Conservation (phyloP, 2,329 filamentous ascomycete genomes). For the Didymella pomorum region DNA sequence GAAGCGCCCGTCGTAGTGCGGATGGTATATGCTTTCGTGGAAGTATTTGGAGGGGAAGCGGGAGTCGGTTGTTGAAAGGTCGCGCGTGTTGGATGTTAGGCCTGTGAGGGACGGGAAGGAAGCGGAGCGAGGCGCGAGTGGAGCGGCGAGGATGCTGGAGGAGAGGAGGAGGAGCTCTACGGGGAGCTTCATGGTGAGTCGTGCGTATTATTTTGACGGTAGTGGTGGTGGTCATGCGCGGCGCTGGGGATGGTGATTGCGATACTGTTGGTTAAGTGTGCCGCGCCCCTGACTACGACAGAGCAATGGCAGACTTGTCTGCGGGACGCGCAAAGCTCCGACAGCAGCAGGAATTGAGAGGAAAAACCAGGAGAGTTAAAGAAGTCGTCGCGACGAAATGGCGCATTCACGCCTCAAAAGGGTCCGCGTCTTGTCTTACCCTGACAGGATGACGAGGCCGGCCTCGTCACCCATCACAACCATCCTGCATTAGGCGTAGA, state of each 20-base stretch:
- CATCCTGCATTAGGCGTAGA: constrained; percentile 1
- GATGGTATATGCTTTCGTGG: constrained; percentile 56
- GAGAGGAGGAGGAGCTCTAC: constrained; percentile 15
- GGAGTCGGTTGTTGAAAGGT: constrained; percentile 26
- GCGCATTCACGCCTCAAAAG: not conserved
- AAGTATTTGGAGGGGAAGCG: constrained; percentile 44
- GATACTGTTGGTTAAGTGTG: no score
- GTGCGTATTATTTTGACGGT: not conserved
- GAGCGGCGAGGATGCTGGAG: not conserved
- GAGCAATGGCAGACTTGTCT: not conserved
- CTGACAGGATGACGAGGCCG: constrained; percentile 4
- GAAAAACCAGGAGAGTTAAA: not conserved
- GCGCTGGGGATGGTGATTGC: not conserved
- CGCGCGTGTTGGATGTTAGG: constrained; percentile 23
- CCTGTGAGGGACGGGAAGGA: constrained; percentile 17
- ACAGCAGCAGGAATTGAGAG: not conserved
- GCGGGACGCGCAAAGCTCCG: not conserved
- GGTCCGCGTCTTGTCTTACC: not conserved
- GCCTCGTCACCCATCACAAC: constrained; percentile 10
- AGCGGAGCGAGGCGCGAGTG: constrained; percentile 7
- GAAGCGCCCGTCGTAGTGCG: constrained; percentile 67
- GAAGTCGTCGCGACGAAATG: not conserved
- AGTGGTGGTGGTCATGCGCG: not conserved
- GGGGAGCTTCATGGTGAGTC: constrained; percentile 3
- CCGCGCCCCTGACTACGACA: not conserved